Evolutionary conservation across 2,329 filamentous ascomycete species (phyloP).

Genomic region (Talaromyces sp.): DNA sequence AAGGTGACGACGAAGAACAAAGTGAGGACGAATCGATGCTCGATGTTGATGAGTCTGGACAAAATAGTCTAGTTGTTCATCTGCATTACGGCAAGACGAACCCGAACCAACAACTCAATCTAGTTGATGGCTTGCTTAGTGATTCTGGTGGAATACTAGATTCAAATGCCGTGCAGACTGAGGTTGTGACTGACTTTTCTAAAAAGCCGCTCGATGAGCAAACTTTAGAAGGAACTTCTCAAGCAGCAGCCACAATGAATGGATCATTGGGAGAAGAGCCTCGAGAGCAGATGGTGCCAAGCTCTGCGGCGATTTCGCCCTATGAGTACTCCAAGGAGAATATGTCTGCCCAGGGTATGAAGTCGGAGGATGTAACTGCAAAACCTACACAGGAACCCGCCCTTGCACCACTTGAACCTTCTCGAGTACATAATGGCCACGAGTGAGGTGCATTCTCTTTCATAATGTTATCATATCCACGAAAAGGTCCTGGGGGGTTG

Average conservation of each 20-base stretch:
- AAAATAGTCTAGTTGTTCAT: constrained; percentile 70
- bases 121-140: constrained; percentile 1
- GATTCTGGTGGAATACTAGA: background rate
- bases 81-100: constrained; percentile 49
- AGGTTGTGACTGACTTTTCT: constrained; percentile 11
- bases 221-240: background rate
- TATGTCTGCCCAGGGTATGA: constrained; percentile 5
- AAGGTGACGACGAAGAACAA: constrained; percentile 32
- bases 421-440: constrained; percentile 14
- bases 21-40: constrained; percentile 47
- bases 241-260: background rate
- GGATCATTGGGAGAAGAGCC: background rate
- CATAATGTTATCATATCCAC: background rate
- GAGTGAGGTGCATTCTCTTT: constrained; percentile 7
- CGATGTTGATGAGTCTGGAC: constrained; percentile 44
- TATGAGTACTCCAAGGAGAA: constrained; percentile 19
- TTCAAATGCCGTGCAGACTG: background rate
- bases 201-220: constrained; percentile 1
- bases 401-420: constrained; percentile 13
- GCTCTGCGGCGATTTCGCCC: background rate
- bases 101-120: constrained; percentile 22
- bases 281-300: constrained; percentile 1
- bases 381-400: constrained; percentile 2
- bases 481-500: background rate
- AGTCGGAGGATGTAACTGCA: constrained; percentile 8